Base-by-base conservation (phyloP, 768 basidiomycete species). In the Boletales sp. region DNA sequence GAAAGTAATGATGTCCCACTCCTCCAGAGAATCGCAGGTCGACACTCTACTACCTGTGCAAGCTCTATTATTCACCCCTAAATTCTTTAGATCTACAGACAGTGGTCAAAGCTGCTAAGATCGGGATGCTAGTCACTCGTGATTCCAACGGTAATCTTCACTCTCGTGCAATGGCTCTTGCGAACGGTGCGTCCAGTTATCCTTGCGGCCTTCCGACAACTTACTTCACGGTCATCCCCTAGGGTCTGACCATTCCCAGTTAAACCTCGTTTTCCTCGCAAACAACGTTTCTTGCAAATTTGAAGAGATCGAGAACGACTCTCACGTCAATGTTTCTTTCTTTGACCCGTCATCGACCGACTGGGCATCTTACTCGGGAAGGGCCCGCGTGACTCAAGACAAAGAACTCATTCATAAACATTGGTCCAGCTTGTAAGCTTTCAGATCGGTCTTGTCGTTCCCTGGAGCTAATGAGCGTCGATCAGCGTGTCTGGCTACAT, bases 351-450 rank as follows among this genome's bases (percentile, higher is more conserved):
- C 72, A 13, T 78, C 82, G 8, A 91, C 88, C 0, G 79, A 78
- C 50, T 94, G 91, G 92, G 90, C 82, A 2, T 86, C 87, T 9
- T 84, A 84, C 57, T 79, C 84, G 33, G 90, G 91, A 35, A 81
- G 72, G 50, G 93, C 90, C 10, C 81, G 71, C 57, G 72, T 89
- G 8, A 75, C 74, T 36, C 74, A 79, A 53, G 84, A 91, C 66
- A 75, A 74, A 49, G 79, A 78, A 4, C 60, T 80, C 41, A 82
- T 91, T 56, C 79, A 79, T 54, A 78, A 83, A 62, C 71, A 84
- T 47, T 90, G 83, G 82, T 81, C 71, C n/a, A 57, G 71, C 53
- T 63, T 67, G 84, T 81, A 19, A 47, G 74, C 66, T 19, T 30
- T 31, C 13, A 10, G 35, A 33, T 18, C 11, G 2, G 6, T 8